Conservation (phyloP, 1,284 basidiomycete genomes). For the Boletus smithii region DNA sequence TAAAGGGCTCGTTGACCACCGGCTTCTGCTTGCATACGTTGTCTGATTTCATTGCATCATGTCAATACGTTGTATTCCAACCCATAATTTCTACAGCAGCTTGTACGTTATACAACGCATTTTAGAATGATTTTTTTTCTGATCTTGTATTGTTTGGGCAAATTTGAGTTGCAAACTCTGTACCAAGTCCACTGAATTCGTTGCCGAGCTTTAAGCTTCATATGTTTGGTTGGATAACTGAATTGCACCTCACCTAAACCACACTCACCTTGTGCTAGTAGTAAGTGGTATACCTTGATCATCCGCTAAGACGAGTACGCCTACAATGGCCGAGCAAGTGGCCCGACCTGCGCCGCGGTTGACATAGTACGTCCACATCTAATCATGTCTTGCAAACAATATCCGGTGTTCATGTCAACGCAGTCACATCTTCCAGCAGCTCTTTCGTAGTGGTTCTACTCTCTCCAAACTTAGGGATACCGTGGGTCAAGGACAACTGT, state of each 20-base stretch:
- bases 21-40: constrained; percentile 16
- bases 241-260: too few species aligned
- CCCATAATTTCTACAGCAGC: constrained; percentile 28
- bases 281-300: too few species aligned
- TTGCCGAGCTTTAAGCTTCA: too few species aligned
- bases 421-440: constrained; percentile 57
- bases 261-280: too few species aligned
- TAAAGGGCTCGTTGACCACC: constrained; percentile 36
- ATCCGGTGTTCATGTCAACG: constrained; percentile 4
- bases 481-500: constrained; percentile 57
- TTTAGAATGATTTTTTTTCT: constrained; percentile 31
- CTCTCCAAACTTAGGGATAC: constrained; percentile 64
- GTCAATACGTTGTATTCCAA: constrained; percentile 32
- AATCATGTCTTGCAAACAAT: background rate
- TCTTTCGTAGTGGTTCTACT: constrained; percentile 55
- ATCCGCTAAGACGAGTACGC: too few species aligned
- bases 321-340: constrained; percentile 26
- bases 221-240: too few species aligned
- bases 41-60: constrained; percentile 28
- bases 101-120: constrained; percentile 36
- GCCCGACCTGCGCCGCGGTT: constrained; percentile 22
- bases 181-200: too few species aligned
- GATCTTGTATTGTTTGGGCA: too few species aligned
- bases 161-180: too few species aligned
- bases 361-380: constrained; percentile 24